Evolutionary conservation across 2,329 filamentous ascomycete species (phyloP).

Genomic region (Nothophoma quercina): DNA sequence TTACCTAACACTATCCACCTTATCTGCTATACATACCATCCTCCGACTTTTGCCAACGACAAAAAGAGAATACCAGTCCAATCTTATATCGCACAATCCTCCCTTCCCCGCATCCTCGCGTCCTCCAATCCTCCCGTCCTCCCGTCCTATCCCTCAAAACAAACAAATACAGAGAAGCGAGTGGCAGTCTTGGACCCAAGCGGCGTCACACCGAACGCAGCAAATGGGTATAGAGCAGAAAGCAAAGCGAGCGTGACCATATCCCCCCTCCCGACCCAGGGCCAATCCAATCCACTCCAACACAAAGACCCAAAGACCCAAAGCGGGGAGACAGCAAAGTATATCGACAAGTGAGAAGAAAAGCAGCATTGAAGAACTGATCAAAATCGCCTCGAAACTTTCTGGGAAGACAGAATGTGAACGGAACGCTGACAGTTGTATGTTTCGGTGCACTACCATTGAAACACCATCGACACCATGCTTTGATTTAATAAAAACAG

Average conservation of each 20-base stretch:
- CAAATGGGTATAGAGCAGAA: conserved; percentile 16
- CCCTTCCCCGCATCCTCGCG: neutral
- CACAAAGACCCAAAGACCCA: neutral
- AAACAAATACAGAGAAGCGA: conserved; percentile 13
- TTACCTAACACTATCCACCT: neutral
- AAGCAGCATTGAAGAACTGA: no score
- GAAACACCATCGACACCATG: conserved; percentile 20
- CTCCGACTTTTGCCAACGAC: neutral
- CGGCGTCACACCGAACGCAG: conserved; percentile 11
- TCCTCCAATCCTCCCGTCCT: no score
- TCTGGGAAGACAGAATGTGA: neutral
- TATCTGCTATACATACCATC: conserved; percentile 3
- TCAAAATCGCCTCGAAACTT: no score
- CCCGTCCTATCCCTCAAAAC: no score
- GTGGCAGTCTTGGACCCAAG: conserved; percentile 17
- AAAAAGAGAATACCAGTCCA: neutral
- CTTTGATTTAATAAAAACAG: no score
- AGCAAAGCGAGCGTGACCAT: conserved; percentile 14
- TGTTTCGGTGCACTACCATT: conserved; percentile 24
- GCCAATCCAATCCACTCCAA: no score
- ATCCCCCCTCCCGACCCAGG: neutral
- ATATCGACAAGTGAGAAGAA: conserved; percentile 13
- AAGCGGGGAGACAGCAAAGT: neutral
- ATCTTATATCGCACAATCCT: conserved; percentile 1
- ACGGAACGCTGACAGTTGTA: conserved; percentile 20